These are phyloP conservation scores for Blastomyces gilchristii DNA, from an alignment of 2,329 filamentous ascomycete species.

Conservation along the genomic window DNA sequence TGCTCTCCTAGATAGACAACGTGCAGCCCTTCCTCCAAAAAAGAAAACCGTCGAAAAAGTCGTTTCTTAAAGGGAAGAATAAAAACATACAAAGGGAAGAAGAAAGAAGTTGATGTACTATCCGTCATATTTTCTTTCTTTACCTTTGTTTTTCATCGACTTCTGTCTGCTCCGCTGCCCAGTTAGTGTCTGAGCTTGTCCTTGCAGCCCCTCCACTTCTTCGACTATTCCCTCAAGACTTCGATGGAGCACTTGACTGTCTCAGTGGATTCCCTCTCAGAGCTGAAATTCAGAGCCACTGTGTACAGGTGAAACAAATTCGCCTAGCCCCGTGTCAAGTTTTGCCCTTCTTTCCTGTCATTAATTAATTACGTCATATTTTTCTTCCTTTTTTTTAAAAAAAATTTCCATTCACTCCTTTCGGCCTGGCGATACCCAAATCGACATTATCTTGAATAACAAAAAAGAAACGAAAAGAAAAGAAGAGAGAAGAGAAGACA, in stretches of 20 bases:
- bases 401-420: background rate
- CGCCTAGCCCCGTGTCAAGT: constrained; percentile 7
- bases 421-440: background rate
- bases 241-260: constrained; percentile 22
- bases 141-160: background rate
- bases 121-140: background rate
- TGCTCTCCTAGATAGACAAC: background rate
- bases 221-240: constrained; percentile 7
- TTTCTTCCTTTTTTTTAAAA: too few species aligned
- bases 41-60: too few species aligned
- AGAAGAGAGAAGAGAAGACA: background rate
- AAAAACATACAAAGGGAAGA: background rate
- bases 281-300: constrained; percentile 19
- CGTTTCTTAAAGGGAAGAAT: background rate
- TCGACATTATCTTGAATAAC: background rate
- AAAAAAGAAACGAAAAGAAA: background rate
- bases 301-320: constrained; percentile 18
- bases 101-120: background rate
- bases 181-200: background rate
- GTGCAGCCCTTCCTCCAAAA: background rate
- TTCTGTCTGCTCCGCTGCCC: background rate
- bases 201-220: background rate
- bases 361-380: constrained; percentile 10
- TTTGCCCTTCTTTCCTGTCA: constrained; percentile 2
- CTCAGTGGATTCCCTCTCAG: constrained; percentile 19